Percentiles rank a stretch among this genome's conserved stretches.
phyloP scores from a whole-genome alignment of 345 rosid species.

The Lepidium aucheri region DNA sequence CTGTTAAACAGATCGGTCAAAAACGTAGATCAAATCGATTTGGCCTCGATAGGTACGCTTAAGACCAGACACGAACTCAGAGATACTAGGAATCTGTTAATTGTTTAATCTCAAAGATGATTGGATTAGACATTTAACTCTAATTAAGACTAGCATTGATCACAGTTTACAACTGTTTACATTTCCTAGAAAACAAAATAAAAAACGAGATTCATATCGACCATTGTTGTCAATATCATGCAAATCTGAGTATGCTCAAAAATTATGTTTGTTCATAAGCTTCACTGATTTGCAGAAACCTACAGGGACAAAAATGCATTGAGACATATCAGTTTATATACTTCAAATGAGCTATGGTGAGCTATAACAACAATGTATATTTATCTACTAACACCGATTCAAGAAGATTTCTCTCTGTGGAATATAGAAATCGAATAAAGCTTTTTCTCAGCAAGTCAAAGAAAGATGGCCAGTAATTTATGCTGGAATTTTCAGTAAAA shows the following conservation, averaged over 20 bases:
- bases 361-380: not conserved
- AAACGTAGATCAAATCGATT: not conserved
- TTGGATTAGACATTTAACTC: not conserved
- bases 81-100: too few species aligned
- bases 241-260: not conserved
- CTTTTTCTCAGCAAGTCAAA: not conserved
- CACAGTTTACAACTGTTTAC: constrained; percentile 8
- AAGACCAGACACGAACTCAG: too few species aligned
- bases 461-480: not conserved
- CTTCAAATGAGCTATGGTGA: too few species aligned
- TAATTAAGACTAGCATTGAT: not conserved
- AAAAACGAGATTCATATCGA: not conserved
- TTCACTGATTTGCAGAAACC: constrained; percentile 8
- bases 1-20: not conserved
- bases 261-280: not conserved
- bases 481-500: not conserved
- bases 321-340: not conserved
- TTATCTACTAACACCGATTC: not conserved
- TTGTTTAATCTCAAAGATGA: not conserved
- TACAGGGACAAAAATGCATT: not conserved
- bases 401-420: not conserved
- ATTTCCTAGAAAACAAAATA: not conserved
- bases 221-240: not conserved
- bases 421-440: not conserved
- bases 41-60: not conserved